Conservation (phyloP, 2,329 filamentous ascomycete genomes). For the Graphilbum fragrans region DNA sequence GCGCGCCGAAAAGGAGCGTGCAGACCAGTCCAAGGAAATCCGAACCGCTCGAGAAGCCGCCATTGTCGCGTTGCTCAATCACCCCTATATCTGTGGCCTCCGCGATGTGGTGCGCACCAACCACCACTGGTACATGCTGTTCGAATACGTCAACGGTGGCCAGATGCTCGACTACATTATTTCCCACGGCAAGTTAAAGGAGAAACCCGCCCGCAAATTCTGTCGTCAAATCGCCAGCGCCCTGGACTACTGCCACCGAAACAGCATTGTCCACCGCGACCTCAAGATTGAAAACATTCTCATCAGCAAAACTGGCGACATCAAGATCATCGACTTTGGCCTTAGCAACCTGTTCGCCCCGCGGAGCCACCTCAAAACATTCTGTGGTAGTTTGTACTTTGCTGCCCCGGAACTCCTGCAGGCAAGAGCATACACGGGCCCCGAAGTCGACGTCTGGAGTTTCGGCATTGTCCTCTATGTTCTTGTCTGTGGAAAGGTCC, state of each 20-base stretch:
- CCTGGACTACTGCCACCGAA: constrained; percentile 92
- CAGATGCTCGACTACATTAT: constrained; percentile 99
- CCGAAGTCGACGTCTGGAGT: constrained; percentile 97
- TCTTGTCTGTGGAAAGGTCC: constrained; percentile 92
- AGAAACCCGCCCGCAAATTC: constrained; percentile 97
- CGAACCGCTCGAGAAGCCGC: constrained; percentile 90
- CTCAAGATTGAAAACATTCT: constrained; percentile 98
- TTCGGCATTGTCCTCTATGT: constrained; percentile 98
- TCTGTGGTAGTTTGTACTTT: constrained; percentile 96
- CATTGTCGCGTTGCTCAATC: constrained; percentile 86
- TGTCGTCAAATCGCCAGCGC: constrained; percentile 94
- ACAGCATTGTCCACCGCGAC: constrained; percentile 95
- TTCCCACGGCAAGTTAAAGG: constrained; percentile 91
- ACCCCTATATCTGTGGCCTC: constrained; percentile 93
- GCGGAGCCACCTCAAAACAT: constrained; percentile 77
- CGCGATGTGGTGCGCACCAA: constrained; percentile 90
- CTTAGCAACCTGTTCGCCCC: constrained; percentile 93
- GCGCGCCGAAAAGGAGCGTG: constrained; percentile 67
- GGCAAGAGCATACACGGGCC: constrained; percentile 86
- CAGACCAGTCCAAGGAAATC: constrained; percentile 93
- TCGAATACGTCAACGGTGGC: constrained; percentile 96
- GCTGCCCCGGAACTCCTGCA: constrained; percentile 90
- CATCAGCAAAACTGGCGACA: constrained; percentile 97
- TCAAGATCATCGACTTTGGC: constrained; percentile 98
- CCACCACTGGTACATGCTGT: constrained; percentile 99